Conservation (phyloP, 2,329 filamentous ascomycete species). For the Penicillium griseofulvum region DNA sequence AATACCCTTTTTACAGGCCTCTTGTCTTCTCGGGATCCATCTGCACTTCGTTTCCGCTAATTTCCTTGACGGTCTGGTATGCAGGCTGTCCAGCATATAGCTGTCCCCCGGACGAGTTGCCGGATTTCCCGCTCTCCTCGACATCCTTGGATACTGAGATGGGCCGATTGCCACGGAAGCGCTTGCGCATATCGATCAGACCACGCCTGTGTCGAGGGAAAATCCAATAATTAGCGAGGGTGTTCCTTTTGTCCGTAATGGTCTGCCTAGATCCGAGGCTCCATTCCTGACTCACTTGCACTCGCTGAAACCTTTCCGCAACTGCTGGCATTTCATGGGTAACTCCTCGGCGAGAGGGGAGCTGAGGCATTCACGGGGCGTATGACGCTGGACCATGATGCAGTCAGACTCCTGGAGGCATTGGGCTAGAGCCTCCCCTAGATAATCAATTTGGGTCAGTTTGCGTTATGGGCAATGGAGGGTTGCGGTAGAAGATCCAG, state of each 20-base stretch:
- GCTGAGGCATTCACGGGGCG: conserved; percentile 82
- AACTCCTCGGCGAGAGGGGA: conserved; percentile 77
- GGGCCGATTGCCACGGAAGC: conserved; percentile 91
- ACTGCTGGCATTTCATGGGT: conserved; percentile 83
- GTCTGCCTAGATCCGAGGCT: neutral
- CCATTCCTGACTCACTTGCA: conserved; percentile 62
- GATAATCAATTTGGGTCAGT: conserved; percentile 18
- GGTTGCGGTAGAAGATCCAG: neutral
- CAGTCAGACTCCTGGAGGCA: conserved; percentile 97
- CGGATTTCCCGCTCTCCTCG: conserved; percentile 55
- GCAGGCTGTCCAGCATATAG: conserved; percentile 76
- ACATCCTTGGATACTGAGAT: conserved; percentile 66
- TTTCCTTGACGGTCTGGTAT: conserved; percentile 64
- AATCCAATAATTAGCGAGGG: conserved; percentile 3
- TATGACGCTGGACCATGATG: conserved; percentile 87
- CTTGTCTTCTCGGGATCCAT: conserved; percentile 51
- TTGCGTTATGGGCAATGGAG: conserved; percentile 4
- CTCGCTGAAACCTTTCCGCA: conserved; percentile 88
- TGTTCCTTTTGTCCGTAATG: neutral
- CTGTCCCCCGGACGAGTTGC: conserved; percentile 55
- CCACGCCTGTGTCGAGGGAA: conserved; percentile 57
- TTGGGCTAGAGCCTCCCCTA: conserved; percentile 86
- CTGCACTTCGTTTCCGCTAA: conserved; percentile 63
- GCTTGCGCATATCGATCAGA: conserved; percentile 97
- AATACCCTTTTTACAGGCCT: conserved; percentile 34